A percentile compares a stretch with the other conserved stretches of the same genome.
Conservation (phyloP, 441 rosid genomes). For the Gossypium schwendimanii region DNA sequence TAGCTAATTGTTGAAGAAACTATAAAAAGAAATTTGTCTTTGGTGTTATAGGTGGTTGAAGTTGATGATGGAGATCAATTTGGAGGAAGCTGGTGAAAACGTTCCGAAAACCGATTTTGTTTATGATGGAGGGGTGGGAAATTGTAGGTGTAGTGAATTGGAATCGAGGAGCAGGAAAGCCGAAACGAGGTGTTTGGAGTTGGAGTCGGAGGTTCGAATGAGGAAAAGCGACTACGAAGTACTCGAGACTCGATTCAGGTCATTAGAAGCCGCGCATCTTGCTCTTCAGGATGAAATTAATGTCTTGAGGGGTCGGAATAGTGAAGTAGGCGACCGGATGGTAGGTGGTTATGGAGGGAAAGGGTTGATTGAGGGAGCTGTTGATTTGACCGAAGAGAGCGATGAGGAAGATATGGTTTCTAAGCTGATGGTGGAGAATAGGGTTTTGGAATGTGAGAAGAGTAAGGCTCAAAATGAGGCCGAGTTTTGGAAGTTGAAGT, state of each 20-base stretch:
- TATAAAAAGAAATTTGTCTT: neutral
- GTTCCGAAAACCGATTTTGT: neutral
- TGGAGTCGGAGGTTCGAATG: constrained; percentile 36
- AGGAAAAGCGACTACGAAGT: constrained; percentile 26
- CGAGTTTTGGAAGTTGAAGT: constrained; percentile 43
- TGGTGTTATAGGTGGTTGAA: neutral
- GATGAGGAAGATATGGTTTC: constrained; percentile 29
- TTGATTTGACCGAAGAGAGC: constrained; percentile 26
- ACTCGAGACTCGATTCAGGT: constrained; percentile 32
- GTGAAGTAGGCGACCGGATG: constrained; percentile 4
- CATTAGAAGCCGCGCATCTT: constrained; percentile 28
- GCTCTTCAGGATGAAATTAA: constrained; percentile 27
- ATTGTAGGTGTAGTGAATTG: constrained; percentile 17
- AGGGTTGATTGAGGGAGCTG: constrained; percentile 15
- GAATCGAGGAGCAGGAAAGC: constrained; percentile 31
- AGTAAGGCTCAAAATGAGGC: constrained; percentile 35
- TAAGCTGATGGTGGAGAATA: constrained; percentile 42
- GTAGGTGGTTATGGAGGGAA: neutral
- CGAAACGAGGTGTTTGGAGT: constrained; percentile 29
- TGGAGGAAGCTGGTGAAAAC: constrained; percentile 15
- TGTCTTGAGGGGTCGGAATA: constrained; percentile 18
- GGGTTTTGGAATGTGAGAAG: constrained; percentile 38
- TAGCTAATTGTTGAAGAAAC: neutral
- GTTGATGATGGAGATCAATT: constrained; percentile 7
- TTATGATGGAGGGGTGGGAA: constrained; percentile 4